These are phyloP conservation scores for Mycena olivaceomarginata DNA, from an alignment of 768 basidiomycete genomes.

Conservation along the genomic window DNA sequence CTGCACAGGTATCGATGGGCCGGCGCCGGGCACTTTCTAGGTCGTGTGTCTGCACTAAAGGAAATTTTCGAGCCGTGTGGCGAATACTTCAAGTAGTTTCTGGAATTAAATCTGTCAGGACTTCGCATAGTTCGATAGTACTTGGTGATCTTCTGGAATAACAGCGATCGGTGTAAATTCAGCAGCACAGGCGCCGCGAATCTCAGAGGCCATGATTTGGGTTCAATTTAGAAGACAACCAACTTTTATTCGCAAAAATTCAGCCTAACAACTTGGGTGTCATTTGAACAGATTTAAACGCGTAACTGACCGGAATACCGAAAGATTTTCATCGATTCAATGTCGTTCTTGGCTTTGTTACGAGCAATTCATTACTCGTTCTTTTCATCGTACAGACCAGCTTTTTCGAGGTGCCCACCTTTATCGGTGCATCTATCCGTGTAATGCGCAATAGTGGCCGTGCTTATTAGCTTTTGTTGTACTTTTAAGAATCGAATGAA, in stretches of 20 bases:
- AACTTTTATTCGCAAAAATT: slow-evolving; percentile 6
- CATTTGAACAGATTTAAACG: no score
- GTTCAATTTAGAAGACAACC: slow-evolving; percentile 18
- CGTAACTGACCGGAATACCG: not conserved
- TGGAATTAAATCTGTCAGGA: slow-evolving; percentile 14
- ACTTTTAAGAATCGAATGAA: slow-evolving; percentile 14
- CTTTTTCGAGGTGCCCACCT: slow-evolving; percentile 17
- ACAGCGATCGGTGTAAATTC: slow-evolving; percentile 1
- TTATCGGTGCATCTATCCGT: slow-evolving; percentile 12
- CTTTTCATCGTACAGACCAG: slow-evolving; percentile 14
- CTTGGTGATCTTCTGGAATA: slow-evolving; percentile 7
- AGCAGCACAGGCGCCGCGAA: slow-evolving; percentile 10
- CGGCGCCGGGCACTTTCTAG: slow-evolving; percentile 9
- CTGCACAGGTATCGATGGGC: slow-evolving; percentile 22
- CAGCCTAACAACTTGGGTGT: slow-evolving; percentile 15
- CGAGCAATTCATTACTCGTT: slow-evolving; percentile 13
- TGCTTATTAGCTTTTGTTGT: slow-evolving; percentile 18
- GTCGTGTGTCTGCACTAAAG: slow-evolving; percentile 11
- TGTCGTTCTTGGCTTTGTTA: slow-evolving; percentile 16
- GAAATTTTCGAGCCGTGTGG: slow-evolving; percentile 10
- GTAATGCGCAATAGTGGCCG: slow-evolving; percentile 13
- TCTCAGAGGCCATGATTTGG: slow-evolving; percentile 13
- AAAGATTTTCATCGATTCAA: slow-evolving; percentile 17
- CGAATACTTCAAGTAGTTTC: slow-evolving; percentile 9
- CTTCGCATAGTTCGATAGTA: slow-evolving; percentile 12